Evolutionary conservation across 83 land plant genomes (phyloP).

Genomic region (Thuja plicata): DNA sequence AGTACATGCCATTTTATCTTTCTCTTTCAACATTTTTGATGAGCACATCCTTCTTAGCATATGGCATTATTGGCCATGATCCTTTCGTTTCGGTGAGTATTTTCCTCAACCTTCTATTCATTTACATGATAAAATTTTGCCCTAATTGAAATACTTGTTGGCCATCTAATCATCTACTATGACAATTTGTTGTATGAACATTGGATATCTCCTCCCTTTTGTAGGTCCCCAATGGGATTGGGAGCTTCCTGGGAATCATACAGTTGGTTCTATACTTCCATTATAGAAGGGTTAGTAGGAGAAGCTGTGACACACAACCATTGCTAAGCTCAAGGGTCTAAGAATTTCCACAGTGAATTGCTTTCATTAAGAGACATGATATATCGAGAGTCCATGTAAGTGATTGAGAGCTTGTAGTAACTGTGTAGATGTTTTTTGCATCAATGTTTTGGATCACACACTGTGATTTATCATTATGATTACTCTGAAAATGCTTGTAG

Average conservation of each 20-base stretch:
- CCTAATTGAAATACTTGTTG: not conserved
- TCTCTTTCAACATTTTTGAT: constrained; percentile 68
- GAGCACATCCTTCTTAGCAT: constrained; percentile 61
- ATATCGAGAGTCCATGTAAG: no score
- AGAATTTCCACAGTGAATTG: not conserved
- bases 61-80: constrained; percentile 57
- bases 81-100: constrained; percentile 54
- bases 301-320: constrained; percentile 34
- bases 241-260: constrained; percentile 45
- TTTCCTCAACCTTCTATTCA: not conserved
- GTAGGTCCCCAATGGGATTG: constrained; percentile 79
- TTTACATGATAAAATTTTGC: not conserved
- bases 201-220: constrained; percentile 1
- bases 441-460: no score
- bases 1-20: constrained; percentile 77
- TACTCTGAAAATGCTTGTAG: not conserved
- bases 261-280: constrained; percentile 53
- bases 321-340: constrained; percentile 32
- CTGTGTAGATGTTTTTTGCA: no score
- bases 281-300: constrained; percentile 23
- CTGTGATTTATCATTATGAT: no score
- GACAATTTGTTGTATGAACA: not conserved
- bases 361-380: not conserved
- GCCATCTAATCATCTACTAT: not conserved
- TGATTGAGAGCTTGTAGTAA: no score